Base-by-base conservation (phyloP, 768 basidiomycete genomes). In the Boletus pseudopeckii region DNA sequence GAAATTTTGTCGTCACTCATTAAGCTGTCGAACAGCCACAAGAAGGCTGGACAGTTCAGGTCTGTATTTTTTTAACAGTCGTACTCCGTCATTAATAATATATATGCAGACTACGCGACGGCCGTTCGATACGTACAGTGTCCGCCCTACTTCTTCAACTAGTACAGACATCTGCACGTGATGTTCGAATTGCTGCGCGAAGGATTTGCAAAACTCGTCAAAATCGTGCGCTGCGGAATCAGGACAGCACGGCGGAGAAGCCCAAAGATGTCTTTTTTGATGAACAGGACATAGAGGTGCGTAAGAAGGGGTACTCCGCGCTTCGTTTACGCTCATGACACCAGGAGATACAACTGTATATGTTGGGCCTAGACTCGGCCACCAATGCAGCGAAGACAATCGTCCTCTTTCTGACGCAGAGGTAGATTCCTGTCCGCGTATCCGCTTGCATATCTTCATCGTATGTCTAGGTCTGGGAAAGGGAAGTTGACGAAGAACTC, bases 151-250 rank as follows among this genome's bases (percentile, higher is more conserved):
- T 99, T 10, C 77, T 99, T 18, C 95, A 98, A 61, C 85, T 99
- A n/a, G 88, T 98, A 2, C 97, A 99, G 66, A 96, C 93, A 0
- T 95, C 92, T 5, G 86, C 92, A 0, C 88, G 92, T 58, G 91
- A 92, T 58, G 84, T 96, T n/a, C 79, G 85, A 17, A 67, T 85
- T n/a, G 80, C 84, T 48, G 86, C 86, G 1, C 76, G 76, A 55
- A 77, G 73, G 55, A 79, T 90, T 34, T 80, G 78, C 32, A 86
- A 84, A 57, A 69, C 75, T 30, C 81, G 87, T 8, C 82, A 85
- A 62, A 82, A 82, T 63, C 78, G 77, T 18, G 83, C 81, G 0
- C 62, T 90, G 46, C 80, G 77, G 11, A 74, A 85, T 17, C 84
- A 87, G 62, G 86, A 89, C 61, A 86, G 78, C 60, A 32, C 54